Evolutionary conservation across 1,139 yeast species (phyloP), one percentile per base, ranked within the genome.

Genomic region (Tardiomyces depauwii): DNA sequence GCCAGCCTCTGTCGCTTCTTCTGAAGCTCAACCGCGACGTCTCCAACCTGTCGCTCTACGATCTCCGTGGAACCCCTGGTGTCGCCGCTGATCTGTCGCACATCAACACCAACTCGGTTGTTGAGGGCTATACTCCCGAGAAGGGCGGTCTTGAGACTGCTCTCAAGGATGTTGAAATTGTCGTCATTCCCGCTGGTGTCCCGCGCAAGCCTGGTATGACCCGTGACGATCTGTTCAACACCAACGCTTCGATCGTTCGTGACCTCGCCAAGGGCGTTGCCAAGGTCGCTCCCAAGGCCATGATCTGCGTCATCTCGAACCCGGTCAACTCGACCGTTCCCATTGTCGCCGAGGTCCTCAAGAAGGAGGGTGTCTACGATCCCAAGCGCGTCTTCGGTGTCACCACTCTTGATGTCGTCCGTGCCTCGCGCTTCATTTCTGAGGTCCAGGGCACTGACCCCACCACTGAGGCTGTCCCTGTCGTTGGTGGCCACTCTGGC

Each of bases 161-260:
- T 45, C 74, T 91, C 59, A 74, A 78, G 55, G 91, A 78, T 55
- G 75, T 95, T 45, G 93, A 91, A 62, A 80, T 91, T 55, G 94
- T 91, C 50, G 74, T 91, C 57, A 89, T 91, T 67, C 97, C 98
- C 60, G 98, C 98, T 49, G 98, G 98, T 72, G 96, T 91, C 49
- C 98, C 98, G 71, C 85, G 98, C 76, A 91, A 91, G 76, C 97
- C 97, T 55, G 97, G 97, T 65, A 89, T 89, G 97, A 88, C 97
- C 61, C 68, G 72, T 55, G 98, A 91, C 67, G 98, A 91, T 65
- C 77, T 91, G 65, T 91, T 91, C 82, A 86, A 87, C 75, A 89
- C 94, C 71, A 91, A 91, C 65, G 98, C 98, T 45, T 83, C 94
- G 44, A 91, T 91, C 65, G 95, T 91, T 55, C 82, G 93, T 66